Evolutionary conservation across 305 asterid species (phyloP).

Genomic region (Rubia peregrina): DNA sequence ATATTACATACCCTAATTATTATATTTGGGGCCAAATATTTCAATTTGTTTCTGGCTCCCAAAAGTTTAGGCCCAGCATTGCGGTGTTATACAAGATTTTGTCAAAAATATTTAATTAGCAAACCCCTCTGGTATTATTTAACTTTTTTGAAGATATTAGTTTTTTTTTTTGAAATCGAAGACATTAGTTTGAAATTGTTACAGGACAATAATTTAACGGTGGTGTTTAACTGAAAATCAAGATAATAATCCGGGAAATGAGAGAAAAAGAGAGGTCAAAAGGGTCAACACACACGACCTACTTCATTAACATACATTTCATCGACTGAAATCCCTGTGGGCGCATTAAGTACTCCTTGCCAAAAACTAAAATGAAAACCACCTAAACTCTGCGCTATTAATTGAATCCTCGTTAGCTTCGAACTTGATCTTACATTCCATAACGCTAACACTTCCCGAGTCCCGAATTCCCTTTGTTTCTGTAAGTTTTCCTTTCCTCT

Average conservation of each 20-base stretch:
- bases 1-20: too few species aligned
- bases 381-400: neutral
- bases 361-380: constrained; percentile 1
- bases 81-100: too few species aligned
- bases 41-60: too few species aligned
- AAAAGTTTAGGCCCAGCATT: too few species aligned
- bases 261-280: neutral
- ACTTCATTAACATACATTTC: neutral
- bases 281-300: neutral
- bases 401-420: neutral
- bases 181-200: too few species aligned
- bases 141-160: too few species aligned
- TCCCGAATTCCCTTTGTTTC: neutral
- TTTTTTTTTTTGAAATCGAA: too few species aligned
- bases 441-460: neutral
- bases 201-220: neutral
- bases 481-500: neutral
- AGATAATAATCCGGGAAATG: neutral
- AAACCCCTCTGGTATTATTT: too few species aligned
- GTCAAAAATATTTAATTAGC: too few species aligned
- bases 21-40: too few species aligned
- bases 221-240: neutral
- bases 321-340: constrained; percentile 1
- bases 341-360: neutral
- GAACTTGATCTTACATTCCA: neutral